A percentile compares a stretch with the other conserved stretches of the same genome.
Conservation (phyloP, 73 alveolate species). For the Tetrahymena borealis region DNA sequence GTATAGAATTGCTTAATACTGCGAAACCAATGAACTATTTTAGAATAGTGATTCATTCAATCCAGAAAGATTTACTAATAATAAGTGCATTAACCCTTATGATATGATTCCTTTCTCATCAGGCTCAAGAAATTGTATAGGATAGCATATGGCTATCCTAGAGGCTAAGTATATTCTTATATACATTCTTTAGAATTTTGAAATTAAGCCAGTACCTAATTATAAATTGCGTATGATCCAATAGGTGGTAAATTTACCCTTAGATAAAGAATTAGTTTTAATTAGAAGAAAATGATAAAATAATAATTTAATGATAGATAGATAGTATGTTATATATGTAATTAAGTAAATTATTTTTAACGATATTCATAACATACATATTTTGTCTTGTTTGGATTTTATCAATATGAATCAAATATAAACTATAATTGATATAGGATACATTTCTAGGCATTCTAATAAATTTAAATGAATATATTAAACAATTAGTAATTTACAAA, state of each 20-base stretch:
- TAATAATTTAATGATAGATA: no score
- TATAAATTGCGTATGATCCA: background rate
- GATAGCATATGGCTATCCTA: constrained; percentile 33
- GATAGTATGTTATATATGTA: no score
- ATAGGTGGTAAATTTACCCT: background rate
- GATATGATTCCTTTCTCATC: constrained; percentile 17
- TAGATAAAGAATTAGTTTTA: background rate
- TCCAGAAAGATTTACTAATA: constrained; percentile 29
- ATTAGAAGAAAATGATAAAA: background rate
- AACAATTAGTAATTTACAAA: no score
- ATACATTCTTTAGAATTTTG: constrained; percentile 5
- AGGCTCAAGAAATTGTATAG: constrained; percentile 24
- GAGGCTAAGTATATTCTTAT: constrained; percentile 18
- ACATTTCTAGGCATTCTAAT: no score
- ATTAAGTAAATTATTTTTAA: no score
- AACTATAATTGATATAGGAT: no score
- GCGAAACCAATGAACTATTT: background rate
- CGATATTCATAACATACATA: no score
- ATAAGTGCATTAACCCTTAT: background rate
- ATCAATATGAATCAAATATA: no score
- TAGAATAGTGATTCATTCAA: constrained; percentile 5
- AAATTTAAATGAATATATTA: no score
- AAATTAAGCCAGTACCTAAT: background rate
- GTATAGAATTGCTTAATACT: background rate
- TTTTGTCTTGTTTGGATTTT: no score